phyloP scores from a whole-genome alignment of 495 filamentous ascomycete species.

The Melanomma pulvis-pyrius region DNA sequence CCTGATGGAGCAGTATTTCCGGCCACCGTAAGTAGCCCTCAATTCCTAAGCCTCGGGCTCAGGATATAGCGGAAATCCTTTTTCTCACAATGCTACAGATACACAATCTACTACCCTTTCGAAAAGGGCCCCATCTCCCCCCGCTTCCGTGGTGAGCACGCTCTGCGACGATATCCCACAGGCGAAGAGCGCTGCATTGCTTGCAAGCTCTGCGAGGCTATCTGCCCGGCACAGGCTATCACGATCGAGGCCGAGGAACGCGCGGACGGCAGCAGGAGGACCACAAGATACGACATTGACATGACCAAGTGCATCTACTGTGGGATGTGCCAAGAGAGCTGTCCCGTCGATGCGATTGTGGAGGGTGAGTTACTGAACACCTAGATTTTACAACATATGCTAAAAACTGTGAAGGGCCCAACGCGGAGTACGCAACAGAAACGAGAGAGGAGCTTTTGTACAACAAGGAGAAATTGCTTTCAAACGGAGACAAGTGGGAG shows the following conservation, averaged over 20 bases:
- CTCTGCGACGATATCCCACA: constrained; percentile 89
- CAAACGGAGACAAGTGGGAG: constrained; percentile 97
- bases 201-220: constrained; percentile 98
- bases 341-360: constrained; percentile 97
- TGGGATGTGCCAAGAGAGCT: constrained; percentile 98
- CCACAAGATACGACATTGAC: constrained; percentile 97
- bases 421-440: constrained; percentile 97
- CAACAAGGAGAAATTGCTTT: constrained; percentile 94
- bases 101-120: constrained; percentile 98
- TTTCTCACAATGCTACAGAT: constrained; percentile 54
- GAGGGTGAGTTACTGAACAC: constrained; percentile 28
- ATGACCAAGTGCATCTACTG: constrained; percentile 99
- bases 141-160: constrained; percentile 96
- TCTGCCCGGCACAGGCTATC: constrained; percentile 95
- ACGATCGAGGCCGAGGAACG: constrained; percentile 99
- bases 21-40: constrained; percentile 77
- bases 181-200: constrained; percentile 99
- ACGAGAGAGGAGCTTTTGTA: constrained; percentile 96
- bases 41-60: constrained; percentile 1
- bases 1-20: constrained; percentile 95
- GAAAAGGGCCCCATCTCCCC: constrained; percentile 99
- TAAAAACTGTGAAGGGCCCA: constrained; percentile 62
- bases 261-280: constrained; percentile 89
- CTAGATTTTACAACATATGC: not conserved
- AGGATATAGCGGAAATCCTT: not conserved